These are phyloP conservation scores for Raddia distichophylla DNA, from an alignment of 176 grass and related monocot species.

Conservation along the genomic window DNA sequence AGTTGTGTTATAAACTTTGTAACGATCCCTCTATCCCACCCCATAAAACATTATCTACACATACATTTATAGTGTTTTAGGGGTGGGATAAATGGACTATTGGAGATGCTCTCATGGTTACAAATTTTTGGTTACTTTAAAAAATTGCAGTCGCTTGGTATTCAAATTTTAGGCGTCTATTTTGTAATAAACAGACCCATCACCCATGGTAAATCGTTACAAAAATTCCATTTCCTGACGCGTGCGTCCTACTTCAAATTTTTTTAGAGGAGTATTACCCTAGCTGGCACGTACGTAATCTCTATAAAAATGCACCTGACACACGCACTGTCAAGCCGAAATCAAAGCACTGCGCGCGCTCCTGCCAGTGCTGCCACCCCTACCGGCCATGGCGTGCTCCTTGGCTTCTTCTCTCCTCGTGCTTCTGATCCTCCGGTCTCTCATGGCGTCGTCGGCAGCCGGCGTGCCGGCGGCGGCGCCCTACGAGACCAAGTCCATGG, in stretches of 20 bases:
- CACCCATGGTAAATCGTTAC: too few relatives aligned
- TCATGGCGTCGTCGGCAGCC: not conserved
- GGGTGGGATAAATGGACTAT: too few relatives aligned
- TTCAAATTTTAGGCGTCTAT: too few relatives aligned
- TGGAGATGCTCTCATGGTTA: too few relatives aligned
- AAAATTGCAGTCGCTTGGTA: too few relatives aligned
- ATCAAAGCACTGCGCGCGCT: not conserved
- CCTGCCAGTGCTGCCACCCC: not conserved
- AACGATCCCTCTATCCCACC: too few relatives aligned
- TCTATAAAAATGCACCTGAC: not conserved
- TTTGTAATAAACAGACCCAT: too few relatives aligned
- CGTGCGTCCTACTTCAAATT: not conserved
- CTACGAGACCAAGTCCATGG: constrained; percentile 47
- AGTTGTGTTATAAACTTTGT: too few relatives aligned
- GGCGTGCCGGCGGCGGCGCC: not conserved
- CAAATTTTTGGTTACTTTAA: too few relatives aligned
- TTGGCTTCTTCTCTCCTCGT: not conserved
- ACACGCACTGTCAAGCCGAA: not conserved
- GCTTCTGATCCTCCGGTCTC: constrained; percentile 23
- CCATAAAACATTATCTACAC: too few relatives aligned
- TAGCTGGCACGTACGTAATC: not conserved
- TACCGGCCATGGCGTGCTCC: constrained; percentile 9
- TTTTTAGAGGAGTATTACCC: not conserved
- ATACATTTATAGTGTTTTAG: too few relatives aligned
- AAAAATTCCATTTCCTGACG: too few relatives aligned